phyloP scores from a whole-genome alignment of 2,329 filamentous ascomycete genomes.

The Zasmidium cellare region DNA sequence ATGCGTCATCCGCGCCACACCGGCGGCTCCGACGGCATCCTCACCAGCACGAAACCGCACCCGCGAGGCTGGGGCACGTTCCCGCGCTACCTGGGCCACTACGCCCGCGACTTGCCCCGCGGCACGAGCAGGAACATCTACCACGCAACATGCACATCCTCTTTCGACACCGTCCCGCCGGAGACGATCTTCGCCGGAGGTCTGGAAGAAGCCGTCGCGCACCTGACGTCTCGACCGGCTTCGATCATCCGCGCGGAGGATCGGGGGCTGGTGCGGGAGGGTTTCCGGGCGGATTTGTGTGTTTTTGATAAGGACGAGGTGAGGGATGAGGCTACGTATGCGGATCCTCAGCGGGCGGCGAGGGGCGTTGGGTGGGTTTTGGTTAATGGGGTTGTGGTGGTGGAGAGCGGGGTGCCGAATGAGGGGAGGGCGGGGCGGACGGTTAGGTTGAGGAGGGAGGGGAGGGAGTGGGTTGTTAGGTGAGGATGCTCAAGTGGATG shows the following conservation, averaged over 20 bases:
- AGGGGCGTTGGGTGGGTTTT: conserved; percentile 27
- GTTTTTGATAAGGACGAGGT: conserved; percentile 27
- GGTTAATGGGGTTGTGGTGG: conserved; percentile 27
- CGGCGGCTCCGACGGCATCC: conserved; percentile 30
- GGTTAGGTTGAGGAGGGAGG: conserved; percentile 18
- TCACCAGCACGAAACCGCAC: conserved; percentile 31
- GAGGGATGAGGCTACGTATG: conserved; percentile 29
- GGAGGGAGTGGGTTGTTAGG: conserved; percentile 14
- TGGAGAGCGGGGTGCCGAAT: conserved; percentile 26
- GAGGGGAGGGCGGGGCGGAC: conserved; percentile 24
- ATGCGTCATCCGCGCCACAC: conserved; percentile 30
- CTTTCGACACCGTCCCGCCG: conserved; percentile 21
- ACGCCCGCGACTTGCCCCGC: conserved; percentile 24
- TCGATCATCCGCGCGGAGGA: conserved; percentile 22
- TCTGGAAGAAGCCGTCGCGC: conserved; percentile 29
- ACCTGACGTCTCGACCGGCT: conserved; percentile 29
- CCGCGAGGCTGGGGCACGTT: conserved; percentile 33
- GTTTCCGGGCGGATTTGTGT: conserved; percentile 29
- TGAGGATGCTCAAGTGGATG: not conserved
- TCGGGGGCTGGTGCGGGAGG: conserved; percentile 26
- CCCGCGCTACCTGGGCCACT: conserved; percentile 30
- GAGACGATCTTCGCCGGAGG: conserved; percentile 30
- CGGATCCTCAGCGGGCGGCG: conserved; percentile 26
- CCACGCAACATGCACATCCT: conserved; percentile 13
- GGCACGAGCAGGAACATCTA: conserved; percentile 27